These are phyloP conservation scores for Brettanomyces naardenensis DNA, from an alignment of 805 yeast species.

Conservation along the genomic window DNA sequence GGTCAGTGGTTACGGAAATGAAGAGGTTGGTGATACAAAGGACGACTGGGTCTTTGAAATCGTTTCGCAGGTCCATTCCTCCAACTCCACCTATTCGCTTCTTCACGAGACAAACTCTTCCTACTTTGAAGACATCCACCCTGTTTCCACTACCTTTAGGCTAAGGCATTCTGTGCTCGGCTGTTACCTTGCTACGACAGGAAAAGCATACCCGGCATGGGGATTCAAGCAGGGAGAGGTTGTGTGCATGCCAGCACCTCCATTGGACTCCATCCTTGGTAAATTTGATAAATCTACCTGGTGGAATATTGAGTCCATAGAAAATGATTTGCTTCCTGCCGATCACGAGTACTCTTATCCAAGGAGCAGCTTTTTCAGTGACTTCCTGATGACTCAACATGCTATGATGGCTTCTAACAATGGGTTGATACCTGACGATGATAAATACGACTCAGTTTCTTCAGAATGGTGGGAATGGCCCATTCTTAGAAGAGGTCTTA, in stretches of 20 bases:
- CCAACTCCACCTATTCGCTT: conserved; percentile 18
- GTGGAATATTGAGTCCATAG: conserved; percentile 78
- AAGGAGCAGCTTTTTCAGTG: conserved; percentile 50
- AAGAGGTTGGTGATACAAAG: conserved; percentile 55
- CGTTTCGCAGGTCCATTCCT: conserved; percentile 40
- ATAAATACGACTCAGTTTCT: conserved; percentile 64
- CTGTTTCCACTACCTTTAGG: conserved; percentile 78
- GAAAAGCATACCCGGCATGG: conserved; percentile 83
- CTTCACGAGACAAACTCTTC: conserved; percentile 28
- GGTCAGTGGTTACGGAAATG: conserved; percentile 68
- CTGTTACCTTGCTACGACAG: conserved; percentile 84
- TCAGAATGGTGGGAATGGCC: conserved; percentile 87
- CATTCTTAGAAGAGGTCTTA: conserved; percentile 52
- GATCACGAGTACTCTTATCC: conserved; percentile 33
- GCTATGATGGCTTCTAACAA: conserved; percentile 84
- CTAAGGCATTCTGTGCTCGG: conserved; percentile 58
- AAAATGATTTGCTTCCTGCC: conserved; percentile 35
- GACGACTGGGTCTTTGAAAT: conserved; percentile 77
- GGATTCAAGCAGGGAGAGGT: conserved; percentile 96
- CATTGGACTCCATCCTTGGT: conserved; percentile 22
- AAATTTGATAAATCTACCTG: conserved; percentile 51
- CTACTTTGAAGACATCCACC: conserved; percentile 52
- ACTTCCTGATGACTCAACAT: conserved; percentile 62
- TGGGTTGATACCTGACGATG: conserved; percentile 71
- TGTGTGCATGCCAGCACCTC: conserved; percentile 49